Percentiles rank a stretch among this genome's conserved stretches.
These are phyloP conservation scores for Salix koriyanagi DNA, from an alignment of 345 rosid species.

Conservation along the genomic window DNA sequence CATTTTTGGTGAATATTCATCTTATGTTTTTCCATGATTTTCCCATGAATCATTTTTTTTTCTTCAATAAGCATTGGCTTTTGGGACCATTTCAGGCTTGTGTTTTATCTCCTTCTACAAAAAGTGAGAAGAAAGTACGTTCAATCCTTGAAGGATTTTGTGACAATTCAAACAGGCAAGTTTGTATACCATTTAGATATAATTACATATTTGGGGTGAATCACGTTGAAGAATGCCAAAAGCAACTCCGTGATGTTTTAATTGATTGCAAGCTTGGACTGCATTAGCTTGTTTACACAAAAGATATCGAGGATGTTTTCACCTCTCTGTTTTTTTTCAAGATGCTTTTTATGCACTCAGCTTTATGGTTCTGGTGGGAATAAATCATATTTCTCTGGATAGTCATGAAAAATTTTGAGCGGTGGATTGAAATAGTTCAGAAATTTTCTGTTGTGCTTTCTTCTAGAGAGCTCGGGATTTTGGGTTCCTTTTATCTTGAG, in stretches of 20 bases:
- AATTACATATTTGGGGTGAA: background rate
- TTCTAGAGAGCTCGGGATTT: background rate
- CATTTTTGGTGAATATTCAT: constrained; percentile 68
- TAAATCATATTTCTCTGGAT: background rate
- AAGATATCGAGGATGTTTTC: background rate
- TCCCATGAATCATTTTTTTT: constrained; percentile 5
- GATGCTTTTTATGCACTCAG: background rate
- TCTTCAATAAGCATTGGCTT: constrained; percentile 11
- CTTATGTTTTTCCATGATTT: background rate
- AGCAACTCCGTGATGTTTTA: background rate
- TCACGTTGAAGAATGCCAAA: background rate
- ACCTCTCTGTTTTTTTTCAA: background rate
- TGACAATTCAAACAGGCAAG: constrained; percentile 79
- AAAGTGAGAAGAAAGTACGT: constrained; percentile 92
- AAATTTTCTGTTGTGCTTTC: background rate
- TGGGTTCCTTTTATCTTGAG: background rate
- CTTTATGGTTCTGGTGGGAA: background rate
- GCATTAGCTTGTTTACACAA: background rate
- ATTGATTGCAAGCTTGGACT: background rate
- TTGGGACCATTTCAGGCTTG: constrained; percentile 56
- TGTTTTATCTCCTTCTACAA: constrained; percentile 73
- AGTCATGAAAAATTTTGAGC: background rate
- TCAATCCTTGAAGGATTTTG: constrained; percentile 78
- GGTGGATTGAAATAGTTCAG: background rate
- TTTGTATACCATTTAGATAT: background rate